Percentiles rank a stretch among this genome's conserved stretches.
phyloP scores from a whole-genome alignment of 768 basidiomycete genomes.

The Termitomyces sp. region DNA sequence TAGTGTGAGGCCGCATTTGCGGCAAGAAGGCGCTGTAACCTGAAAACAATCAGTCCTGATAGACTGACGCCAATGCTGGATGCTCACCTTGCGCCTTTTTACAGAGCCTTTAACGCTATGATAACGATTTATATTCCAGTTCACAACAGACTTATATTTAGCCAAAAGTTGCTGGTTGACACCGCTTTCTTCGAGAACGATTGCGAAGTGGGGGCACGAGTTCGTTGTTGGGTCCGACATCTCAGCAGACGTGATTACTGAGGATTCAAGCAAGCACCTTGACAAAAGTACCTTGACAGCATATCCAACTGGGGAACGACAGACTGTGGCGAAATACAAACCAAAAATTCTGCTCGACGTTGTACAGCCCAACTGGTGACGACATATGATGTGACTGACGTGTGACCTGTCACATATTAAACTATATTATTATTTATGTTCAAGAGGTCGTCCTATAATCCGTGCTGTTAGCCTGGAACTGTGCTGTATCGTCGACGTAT shows the following conservation, averaged over 20 bases:
- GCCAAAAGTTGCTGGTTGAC: constrained; percentile 25
- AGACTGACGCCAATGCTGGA: background rate
- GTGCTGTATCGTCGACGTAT: background rate
- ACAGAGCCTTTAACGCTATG: constrained; percentile 43
- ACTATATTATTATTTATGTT: too few relatives aligned
- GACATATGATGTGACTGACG: background rate
- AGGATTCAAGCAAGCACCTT: background rate
- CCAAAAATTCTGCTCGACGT: background rate
- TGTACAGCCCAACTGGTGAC: background rate
- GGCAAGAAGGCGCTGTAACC: constrained; percentile 60
- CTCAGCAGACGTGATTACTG: background rate
- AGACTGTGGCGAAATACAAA: background rate
- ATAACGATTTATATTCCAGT: constrained; percentile 47
- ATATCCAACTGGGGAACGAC: background rate
- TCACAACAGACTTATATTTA: constrained; percentile 45
- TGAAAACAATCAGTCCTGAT: constrained; percentile 16
- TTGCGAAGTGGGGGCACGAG: constrained; percentile 37
- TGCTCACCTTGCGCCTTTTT: constrained; percentile 63
- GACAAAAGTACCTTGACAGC: background rate
- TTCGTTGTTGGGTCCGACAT: constrained; percentile 1
- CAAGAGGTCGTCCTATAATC: too few relatives aligned
- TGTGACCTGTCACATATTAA: background rate
- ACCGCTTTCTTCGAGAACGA: constrained; percentile 27
- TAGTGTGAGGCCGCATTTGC: constrained; percentile 49
- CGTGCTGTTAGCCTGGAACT: background rate